Percentiles rank a stretch among this genome's conserved stretches.
Evolutionary conservation across 495 filamentous ascomycete species (phyloP).

Genomic region (Penicillium bialowiezense): DNA sequence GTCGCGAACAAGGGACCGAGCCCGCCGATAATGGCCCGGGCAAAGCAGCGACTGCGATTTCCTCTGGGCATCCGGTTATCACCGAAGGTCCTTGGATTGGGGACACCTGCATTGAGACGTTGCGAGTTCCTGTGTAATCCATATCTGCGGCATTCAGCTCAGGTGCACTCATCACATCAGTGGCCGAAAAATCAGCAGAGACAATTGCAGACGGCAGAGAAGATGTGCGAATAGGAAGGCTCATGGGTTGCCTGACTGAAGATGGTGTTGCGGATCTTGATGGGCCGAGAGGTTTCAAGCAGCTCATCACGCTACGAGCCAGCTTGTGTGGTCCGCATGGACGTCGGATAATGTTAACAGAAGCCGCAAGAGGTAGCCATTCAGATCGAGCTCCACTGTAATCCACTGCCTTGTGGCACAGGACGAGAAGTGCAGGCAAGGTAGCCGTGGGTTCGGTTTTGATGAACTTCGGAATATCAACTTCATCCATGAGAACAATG

Average conservation of each 20-base stretch:
- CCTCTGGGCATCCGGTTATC: slow-evolving; percentile 4
- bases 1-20: not conserved
- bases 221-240: slow-evolving; percentile 12
- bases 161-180: not conserved
- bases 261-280: slow-evolving; percentile 12
- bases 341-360: slow-evolving; percentile 46
- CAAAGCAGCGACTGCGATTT: slow-evolving; percentile 9
- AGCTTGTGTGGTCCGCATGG: slow-evolving; percentile 65
- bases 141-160: not conserved
- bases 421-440: slow-evolving; percentile 34
- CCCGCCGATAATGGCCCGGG: slow-evolving; percentile 7
- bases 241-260: slow-evolving; percentile 11
- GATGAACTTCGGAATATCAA: slow-evolving; percentile 21
- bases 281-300: slow-evolving; percentile 20
- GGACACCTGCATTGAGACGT: not conserved
- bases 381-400: slow-evolving; percentile 24
- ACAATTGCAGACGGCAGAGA: slow-evolving; percentile 1
- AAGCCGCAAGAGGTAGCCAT: slow-evolving; percentile 32
- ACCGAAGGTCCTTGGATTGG: slow-evolving; percentile 6
- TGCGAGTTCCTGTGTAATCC: not conserved
- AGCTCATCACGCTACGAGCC: slow-evolving; percentile 49
- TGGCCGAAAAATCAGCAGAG: not conserved
- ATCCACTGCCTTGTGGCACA: slow-evolving; percentile 36
- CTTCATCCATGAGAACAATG: slow-evolving; percentile 43
- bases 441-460: slow-evolving; percentile 9